phyloP scores from a whole-genome alignment of 2,329 filamentous ascomycete genomes.

The Fusarium duplospermum region DNA sequence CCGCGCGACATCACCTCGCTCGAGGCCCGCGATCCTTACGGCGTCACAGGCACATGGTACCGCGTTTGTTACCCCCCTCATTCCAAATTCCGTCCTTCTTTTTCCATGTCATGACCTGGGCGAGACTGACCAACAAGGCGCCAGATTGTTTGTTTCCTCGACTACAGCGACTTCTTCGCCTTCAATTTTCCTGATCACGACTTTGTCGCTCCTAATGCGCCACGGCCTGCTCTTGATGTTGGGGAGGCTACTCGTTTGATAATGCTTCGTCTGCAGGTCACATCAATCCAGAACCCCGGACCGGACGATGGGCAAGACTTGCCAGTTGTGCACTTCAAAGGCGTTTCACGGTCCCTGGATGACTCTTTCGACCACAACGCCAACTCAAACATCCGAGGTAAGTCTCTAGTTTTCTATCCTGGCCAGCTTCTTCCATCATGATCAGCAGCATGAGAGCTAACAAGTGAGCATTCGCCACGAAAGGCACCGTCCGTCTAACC shows the following conservation, averaged over 20 bases:
- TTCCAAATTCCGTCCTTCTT: not conserved
- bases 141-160: slow-evolving; percentile 63
- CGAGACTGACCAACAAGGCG: slow-evolving; percentile 32
- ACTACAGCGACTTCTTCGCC: slow-evolving; percentile 77
- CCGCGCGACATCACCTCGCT: slow-evolving; percentile 54
- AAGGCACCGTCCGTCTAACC: slow-evolving; percentile 73
- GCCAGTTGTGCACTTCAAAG: slow-evolving; percentile 77
- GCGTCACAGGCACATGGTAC: slow-evolving; percentile 77
- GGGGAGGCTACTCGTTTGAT: slow-evolving; percentile 79
- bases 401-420: slow-evolving; percentile 33
- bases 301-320: slow-evolving; percentile 66
- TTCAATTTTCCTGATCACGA: slow-evolving; percentile 74
- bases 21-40: slow-evolving; percentile 74
- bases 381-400: slow-evolving; percentile 74
- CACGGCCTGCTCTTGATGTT: slow-evolving; percentile 65
- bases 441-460: slow-evolving; percentile 23
- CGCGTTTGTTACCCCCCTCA: slow-evolving; percentile 59
- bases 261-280: slow-evolving; percentile 73
- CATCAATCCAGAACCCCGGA: slow-evolving; percentile 68
- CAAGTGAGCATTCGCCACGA: slow-evolving; percentile 38
- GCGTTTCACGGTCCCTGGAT: slow-evolving; percentile 71
- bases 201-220: slow-evolving; percentile 55
- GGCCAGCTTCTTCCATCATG: not conserved
- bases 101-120: not conserved
- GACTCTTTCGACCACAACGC: slow-evolving; percentile 75